A percentile compares a stretch with the other conserved stretches of the same genome.
These are phyloP conservation scores for Westerdykella ornata DNA, from an alignment of 2,329 filamentous ascomycete species.

Conservation along the genomic window DNA sequence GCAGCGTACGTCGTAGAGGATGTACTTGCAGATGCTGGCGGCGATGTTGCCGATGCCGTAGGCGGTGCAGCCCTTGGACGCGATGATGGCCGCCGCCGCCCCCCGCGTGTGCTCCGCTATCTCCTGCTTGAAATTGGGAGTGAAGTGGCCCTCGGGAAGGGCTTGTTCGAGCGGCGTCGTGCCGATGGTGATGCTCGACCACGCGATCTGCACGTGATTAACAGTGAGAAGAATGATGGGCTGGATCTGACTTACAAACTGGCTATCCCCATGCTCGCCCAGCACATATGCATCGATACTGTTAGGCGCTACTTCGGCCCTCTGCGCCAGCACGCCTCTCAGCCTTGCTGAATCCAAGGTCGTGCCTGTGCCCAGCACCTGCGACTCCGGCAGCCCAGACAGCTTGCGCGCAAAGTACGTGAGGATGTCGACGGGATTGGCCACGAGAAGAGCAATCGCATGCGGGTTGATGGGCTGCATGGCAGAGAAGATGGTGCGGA, in stretches of 20 bases:
- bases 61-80: slow-evolving; percentile 46
- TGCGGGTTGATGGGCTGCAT: slow-evolving; percentile 47
- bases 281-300: slow-evolving; percentile 43
- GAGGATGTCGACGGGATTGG: slow-evolving; percentile 52
- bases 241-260: slow-evolving; percentile 34
- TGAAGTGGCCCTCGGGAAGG: slow-evolving; percentile 19
- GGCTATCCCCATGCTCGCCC: slow-evolving; percentile 46
- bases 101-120: slow-evolving; percentile 43
- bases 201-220: slow-evolving; percentile 31
- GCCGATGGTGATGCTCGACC: slow-evolving; percentile 41
- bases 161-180: slow-evolving; percentile 38
- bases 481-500: slow-evolving; percentile 43
- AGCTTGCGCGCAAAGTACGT: slow-evolving; percentile 46
- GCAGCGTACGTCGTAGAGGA: slow-evolving; percentile 44
- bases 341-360: slow-evolving; percentile 49
- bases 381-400: slow-evolving; percentile 43
- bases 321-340: slow-evolving; percentile 40
- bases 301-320: slow-evolving; percentile 35
- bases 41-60: slow-evolving; percentile 48
- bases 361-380: slow-evolving; percentile 51
- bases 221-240: not conserved
- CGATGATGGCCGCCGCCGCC: slow-evolving; percentile 45
- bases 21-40: slow-evolving; percentile 46
- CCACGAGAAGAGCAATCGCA: slow-evolving; percentile 47
- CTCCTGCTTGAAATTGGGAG: slow-evolving; percentile 22